Evolutionary conservation across 768 basidiomycete genomes (phyloP), one percentile per base, ranked within the genome.

Genomic region (Cytidiella melzeri): DNA sequence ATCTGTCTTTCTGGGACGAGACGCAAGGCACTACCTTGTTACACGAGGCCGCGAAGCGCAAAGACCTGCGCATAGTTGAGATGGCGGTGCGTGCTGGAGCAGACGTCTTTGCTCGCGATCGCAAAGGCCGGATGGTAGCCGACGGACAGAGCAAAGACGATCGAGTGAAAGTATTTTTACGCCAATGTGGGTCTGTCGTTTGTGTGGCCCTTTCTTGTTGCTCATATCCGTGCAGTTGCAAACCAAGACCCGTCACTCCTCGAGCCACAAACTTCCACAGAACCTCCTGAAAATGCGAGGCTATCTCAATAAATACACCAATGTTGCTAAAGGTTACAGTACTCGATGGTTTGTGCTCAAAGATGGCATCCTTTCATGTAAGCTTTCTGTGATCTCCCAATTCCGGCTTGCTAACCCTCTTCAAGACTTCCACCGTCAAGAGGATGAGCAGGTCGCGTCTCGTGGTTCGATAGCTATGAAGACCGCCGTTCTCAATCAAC

Each of bases 271-370:
- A 56, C 71, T 0, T 43, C 61, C 1, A 69, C 71, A 1, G 79
- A 82, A 42, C 79, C 84, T 1, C 82, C 85, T 0, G n/a, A 64
- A 73, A 2, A 65, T 90, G 48, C 82, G 79, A 54, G 91, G 89
- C 0, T 91, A 91, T 60, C 69, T 92, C 18, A 91, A 88, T 65
- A 97, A 97, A 64, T 96, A 93, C 61, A 83, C 86, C 1, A 97
- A 96, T 57, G 88, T 96, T 34, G 90, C 91, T 0, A 84, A 81
- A 57, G 93, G 94, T 0, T 95, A 92, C 62, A 83, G 81, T 51
- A 86, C 87, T 0, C 74, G 93, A 1, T 96, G 92, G 92, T 95
- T 97, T 60, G 90, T 95, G 0, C 75, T 96, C 18, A 84, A 88
- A 59, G 79, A 85, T 47, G 93, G 92, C 0, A 72, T 87, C 21